These are phyloP conservation scores for Aspergillus melleus DNA, from an alignment of 2,329 filamentous ascomycete genomes.

Conservation along the genomic window DNA sequence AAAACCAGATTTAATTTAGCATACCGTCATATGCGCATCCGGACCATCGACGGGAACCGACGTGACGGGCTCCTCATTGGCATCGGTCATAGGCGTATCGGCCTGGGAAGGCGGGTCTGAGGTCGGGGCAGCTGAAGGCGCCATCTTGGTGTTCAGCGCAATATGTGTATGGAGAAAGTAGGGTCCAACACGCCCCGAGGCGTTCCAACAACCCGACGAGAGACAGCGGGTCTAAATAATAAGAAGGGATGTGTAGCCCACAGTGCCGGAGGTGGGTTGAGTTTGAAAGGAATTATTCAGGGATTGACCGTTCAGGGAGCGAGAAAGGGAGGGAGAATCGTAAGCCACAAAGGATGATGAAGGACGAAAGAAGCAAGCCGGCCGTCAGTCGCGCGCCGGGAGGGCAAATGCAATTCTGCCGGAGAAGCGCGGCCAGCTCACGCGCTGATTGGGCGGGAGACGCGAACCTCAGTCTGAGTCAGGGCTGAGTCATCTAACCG, in stretches of 20 bases:
- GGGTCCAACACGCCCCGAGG: constrained; percentile 1
- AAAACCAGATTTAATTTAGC: constrained; percentile 16
- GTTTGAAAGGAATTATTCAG: background rate
- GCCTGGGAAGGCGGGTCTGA: constrained; percentile 45
- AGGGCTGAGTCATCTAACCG: constrained; percentile 19
- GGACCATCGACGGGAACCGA: constrained; percentile 37
- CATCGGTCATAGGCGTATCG: constrained; percentile 51
- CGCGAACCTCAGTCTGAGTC: constrained; percentile 26
- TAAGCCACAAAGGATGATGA: constrained; percentile 11
- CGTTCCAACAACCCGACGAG: background rate
- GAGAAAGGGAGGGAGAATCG: constrained; percentile 4
- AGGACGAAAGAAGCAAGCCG: constrained; percentile 17
- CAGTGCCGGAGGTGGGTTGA: background rate
- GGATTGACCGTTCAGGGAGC: background rate
- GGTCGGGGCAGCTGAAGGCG: constrained; percentile 36
- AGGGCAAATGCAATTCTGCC: constrained; percentile 34
- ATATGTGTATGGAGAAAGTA: constrained; percentile 15
- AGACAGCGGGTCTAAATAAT: background rate
- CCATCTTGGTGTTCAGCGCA: constrained; percentile 39
- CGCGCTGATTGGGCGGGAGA: constrained; percentile 38
- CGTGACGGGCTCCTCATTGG: constrained; percentile 35
- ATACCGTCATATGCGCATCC: constrained; percentile 44
- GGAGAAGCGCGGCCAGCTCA: constrained; percentile 26
- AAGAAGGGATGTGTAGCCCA: background rate
- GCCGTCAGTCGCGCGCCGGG: constrained; percentile 32